Percentiles rank a stretch among this genome's conserved stretches.
Evolutionary conservation across 2,329 filamentous ascomycete species (phyloP).

Genomic region (Paecilomyces sp.): DNA sequence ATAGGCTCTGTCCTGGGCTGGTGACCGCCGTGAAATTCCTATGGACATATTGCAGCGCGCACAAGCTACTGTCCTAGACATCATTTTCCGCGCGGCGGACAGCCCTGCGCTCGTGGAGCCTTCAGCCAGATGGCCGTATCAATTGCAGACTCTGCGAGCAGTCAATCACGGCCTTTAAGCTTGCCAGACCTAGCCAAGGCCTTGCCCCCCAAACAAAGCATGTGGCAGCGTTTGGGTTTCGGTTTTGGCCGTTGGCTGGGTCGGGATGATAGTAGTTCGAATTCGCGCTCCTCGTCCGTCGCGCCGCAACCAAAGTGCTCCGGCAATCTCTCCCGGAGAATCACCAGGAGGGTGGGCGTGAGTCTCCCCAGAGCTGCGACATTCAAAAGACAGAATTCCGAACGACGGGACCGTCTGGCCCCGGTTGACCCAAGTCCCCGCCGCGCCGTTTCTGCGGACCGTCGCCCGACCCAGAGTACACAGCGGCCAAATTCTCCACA

Average conservation of each 20-base stretch:
- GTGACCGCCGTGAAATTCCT: not conserved
- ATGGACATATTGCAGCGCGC: not conserved
- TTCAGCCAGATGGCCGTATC: conserved; percentile 36
- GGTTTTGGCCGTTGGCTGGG: conserved; percentile 33
- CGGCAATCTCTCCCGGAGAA: conserved; percentile 24
- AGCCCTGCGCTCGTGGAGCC: conserved; percentile 11
- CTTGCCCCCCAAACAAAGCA: conserved; percentile 31
- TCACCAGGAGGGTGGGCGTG: conserved; percentile 56
- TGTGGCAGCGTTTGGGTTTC: conserved; percentile 38
- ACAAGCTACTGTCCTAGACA: not conserved
- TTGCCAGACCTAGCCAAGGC: conserved; percentile 25
- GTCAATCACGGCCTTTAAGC: conserved; percentile 26
- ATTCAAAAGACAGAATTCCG: conserved; percentile 76
- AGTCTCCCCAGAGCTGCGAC: conserved; percentile 70
- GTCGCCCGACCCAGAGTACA: conserved; percentile 33
- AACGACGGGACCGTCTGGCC: conserved; percentile 65
- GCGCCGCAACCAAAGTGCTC: conserved; percentile 14
- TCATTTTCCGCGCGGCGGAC: not conserved
- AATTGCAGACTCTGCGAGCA: conserved; percentile 31
- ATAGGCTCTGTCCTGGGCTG: not conserved
- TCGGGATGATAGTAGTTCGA: conserved; percentile 30
- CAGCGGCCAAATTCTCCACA: conserved; percentile 39
- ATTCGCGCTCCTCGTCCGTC: conserved; percentile 19
- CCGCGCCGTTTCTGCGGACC: conserved; percentile 58
- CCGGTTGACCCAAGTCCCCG: conserved; percentile 57